Evolutionary conservation across 306 rosid genomes (phyloP), one percentile per base, ranked within the genome.

Genomic region (Cicer yamashitae): DNA sequence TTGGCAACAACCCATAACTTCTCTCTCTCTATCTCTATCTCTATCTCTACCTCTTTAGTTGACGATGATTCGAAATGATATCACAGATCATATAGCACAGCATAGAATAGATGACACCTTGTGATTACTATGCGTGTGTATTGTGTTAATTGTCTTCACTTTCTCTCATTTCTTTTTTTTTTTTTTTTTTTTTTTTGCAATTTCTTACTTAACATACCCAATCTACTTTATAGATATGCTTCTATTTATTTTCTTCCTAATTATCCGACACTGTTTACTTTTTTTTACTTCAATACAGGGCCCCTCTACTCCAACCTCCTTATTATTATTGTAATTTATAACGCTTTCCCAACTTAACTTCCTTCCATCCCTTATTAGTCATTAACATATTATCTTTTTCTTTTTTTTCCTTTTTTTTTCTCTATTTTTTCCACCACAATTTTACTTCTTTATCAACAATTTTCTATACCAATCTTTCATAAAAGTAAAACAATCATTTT

Each of bases 1-100:
- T 37, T 60, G 20, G 39, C 67, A 60, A 60, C 67, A 60, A 60
- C 67, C 67, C 67, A 60, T 60, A 20, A 22, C 34, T 34, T 54
- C 14, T 6, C 6, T 60, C 6, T 60, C 45, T 60, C 45, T 25
- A 3, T 60, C 20, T 12, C 11, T 60, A 7, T 34, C 15, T 58
- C 14, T 47, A 5, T 0, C 14, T 51, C 20, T 14, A 48, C 6
- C 8, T n/a, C 7, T 51, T 51, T 0, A 14, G 17, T n/a, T n/a
- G 8, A 50, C 3, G 37, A 50, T 50, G 18, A 15, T 54, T 8
- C 46, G 46, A 43, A 43, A 43, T 43, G 46, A 43, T 43, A 6
- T 43, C 10, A 54, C 30, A 54, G 60, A 54, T 54, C 61, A 54
- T 18, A 54, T 18, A 54, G 14, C 56, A 50, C 57, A 51, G 37